Conservation (phyloP, 106 monocot species). For the Vanilla planifolia region DNA sequence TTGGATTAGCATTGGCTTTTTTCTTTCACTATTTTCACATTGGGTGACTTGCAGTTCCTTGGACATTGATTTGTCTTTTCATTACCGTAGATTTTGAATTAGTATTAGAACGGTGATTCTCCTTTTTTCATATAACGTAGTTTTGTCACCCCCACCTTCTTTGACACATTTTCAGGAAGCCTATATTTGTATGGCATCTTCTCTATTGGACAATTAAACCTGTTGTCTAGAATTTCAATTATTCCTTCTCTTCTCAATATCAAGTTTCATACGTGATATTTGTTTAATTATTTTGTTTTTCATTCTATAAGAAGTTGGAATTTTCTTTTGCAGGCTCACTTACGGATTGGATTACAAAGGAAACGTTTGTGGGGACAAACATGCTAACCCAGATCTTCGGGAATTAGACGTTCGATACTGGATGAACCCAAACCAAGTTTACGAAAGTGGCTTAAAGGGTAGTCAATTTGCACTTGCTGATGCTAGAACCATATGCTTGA, state of each 20-base stretch:
- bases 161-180: too few relatives aligned
- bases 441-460: slow-evolving; percentile 47
- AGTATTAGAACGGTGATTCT: too few relatives aligned
- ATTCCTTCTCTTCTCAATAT: not conserved
- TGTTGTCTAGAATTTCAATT: not conserved
- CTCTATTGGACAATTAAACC: too few relatives aligned
- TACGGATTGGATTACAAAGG: slow-evolving; percentile 98
- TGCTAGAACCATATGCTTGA: slow-evolving; percentile 62
- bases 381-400: slow-evolving; percentile 65
- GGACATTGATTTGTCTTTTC: too few relatives aligned
- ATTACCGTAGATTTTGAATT: too few relatives aligned
- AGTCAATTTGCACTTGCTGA: slow-evolving; percentile 43
- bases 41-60: too few relatives aligned
- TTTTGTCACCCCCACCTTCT: too few relatives aligned
- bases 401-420: slow-evolving; percentile 68
- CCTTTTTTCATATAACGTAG: too few relatives aligned
- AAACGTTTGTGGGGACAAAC: slow-evolving; percentile 78
- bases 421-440: slow-evolving; percentile 76
- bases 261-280: not conserved
- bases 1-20: too few relatives aligned
- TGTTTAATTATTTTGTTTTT: not conserved
- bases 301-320: slow-evolving; percentile 3
- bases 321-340: slow-evolving; percentile 57
- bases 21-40: too few relatives aligned
- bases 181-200: too few relatives aligned